Evolutionary conservation across 192 early-diverging fungal genomes (phyloP).

Genomic region (Endogone sp.): DNA sequence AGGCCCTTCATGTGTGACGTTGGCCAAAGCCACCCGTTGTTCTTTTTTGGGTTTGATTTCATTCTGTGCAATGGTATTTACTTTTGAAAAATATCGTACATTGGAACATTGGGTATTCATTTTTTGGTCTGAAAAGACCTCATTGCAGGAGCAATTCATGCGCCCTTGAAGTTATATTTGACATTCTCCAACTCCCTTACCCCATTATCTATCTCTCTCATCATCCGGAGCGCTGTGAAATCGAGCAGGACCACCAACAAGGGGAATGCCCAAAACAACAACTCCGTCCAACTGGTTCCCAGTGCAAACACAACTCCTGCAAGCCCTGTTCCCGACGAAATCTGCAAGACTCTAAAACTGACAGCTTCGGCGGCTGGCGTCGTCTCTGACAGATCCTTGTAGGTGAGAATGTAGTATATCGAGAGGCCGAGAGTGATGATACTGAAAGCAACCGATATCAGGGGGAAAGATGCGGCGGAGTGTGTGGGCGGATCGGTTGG

Average conservation of each 20-base stretch:
- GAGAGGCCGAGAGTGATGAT: background rate
- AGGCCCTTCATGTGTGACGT: too few species aligned
- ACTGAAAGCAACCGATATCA: background rate
- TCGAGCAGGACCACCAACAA: slow-evolving; percentile 13
- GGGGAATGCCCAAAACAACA: slow-evolving; percentile 14
- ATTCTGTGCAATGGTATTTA: too few species aligned
- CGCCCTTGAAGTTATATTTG: slow-evolving; percentile 12
- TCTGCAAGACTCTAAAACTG: background rate
- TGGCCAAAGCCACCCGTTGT: too few species aligned
- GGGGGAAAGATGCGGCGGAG: background rate
- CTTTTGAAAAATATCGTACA: too few species aligned
- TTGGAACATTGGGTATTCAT: too few species aligned
- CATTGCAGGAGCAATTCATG: too few species aligned
- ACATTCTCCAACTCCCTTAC: background rate
- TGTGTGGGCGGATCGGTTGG: background rate
- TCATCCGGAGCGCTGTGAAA: slow-evolving; percentile 2
- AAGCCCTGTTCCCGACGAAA: background rate
- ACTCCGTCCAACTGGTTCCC: background rate
- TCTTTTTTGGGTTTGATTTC: too few species aligned
- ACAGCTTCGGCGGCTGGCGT: background rate
- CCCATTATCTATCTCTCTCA: background rate
- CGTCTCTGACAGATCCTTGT: background rate
- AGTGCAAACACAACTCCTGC: background rate
- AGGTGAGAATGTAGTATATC: background rate
- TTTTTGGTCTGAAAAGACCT: too few species aligned